Percentiles rank a stretch among this genome's conserved stretches.
Evolutionary conservation across 495 filamentous ascomycete species (phyloP).

Genomic region (Chaetomium cochliodes): DNA sequence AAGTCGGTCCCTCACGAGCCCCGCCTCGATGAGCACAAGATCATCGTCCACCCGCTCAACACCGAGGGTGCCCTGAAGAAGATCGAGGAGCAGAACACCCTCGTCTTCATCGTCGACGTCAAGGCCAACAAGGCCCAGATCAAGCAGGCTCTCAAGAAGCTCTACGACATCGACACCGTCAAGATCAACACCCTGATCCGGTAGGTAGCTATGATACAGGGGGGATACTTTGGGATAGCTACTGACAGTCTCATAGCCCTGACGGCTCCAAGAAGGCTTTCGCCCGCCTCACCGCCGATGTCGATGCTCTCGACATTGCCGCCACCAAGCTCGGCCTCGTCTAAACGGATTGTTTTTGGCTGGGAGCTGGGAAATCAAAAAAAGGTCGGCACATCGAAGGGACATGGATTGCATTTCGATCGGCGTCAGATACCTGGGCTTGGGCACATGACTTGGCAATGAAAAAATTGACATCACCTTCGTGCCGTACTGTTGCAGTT

Average conservation of each 20-base stretch:
- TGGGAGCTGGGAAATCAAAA: slow-evolving; percentile 22
- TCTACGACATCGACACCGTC: slow-evolving; percentile 96
- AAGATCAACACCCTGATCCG: slow-evolving; percentile 99
- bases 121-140: slow-evolving; percentile 99
- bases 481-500: slow-evolving; percentile 1
- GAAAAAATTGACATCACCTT: slow-evolving; percentile 39
- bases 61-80: slow-evolving; percentile 99
- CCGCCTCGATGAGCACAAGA: slow-evolving; percentile 89
- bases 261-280: slow-evolving; percentile 99
- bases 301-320: slow-evolving; percentile 98
- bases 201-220: slow-evolving; percentile 48
- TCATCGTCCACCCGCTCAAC: slow-evolving; percentile 83
- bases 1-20: slow-evolving; percentile 87
- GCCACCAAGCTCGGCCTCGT: slow-evolving; percentile 98
- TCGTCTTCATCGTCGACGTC: slow-evolving; percentile 97
- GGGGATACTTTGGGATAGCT: not conserved
- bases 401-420: slow-evolving; percentile 38
- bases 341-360: slow-evolving; percentile 51
- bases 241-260: slow-evolving; percentile 56
- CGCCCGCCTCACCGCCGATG: slow-evolving; percentile 88
- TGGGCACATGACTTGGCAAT: slow-evolving; percentile 36
- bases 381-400: slow-evolving; percentile 30
- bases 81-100: slow-evolving; percentile 99
- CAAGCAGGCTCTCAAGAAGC: slow-evolving; percentile 96
- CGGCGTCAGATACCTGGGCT: slow-evolving; percentile 40